Base-by-base conservation (phyloP, 2,329 filamentous ascomycete species). In the Zymoseptoria crescenta region DNA sequence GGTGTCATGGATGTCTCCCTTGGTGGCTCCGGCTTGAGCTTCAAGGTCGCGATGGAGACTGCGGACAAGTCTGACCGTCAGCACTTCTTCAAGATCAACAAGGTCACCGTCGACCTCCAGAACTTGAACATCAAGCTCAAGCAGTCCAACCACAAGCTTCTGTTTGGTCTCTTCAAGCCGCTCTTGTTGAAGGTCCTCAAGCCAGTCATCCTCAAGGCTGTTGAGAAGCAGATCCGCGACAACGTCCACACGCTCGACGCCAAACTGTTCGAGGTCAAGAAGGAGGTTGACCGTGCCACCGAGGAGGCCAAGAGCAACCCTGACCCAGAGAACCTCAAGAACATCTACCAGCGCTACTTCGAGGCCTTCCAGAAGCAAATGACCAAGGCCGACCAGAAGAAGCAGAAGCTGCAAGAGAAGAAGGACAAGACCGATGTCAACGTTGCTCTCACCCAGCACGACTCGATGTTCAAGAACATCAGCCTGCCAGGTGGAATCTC, bases 41-140 rank as follows among this genome's bases (percentile, higher is more conserved):
- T 97, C 83, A 92, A 91, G 75, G 85, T 97, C 71, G 89, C 91
- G 72, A 82, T 96, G 67, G 89, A 92, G 58, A 92, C 87, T 52
- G 87, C 90, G 2, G 86, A 93, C 56, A 83, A 87, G 72, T 81
- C 79, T 20, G 91, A 96, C 69, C 79, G 80, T 28, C 84, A 89
- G 68, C 86, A 94, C 74, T 94, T 96, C 77, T 93, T 97, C 83
- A 96, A 96, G 83, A 83, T 97, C 61, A 91, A 96, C 71, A 92
- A 88, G 74, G 88, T 72, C 56, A 64, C 57, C 27, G 69, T 72
- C 55, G 70, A 72, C 59, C 66, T 72, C 62, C 68, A 71, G 67
- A 70, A 72, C 65, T 60, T 72, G 63, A 68, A 70, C 64, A 86
- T 99, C 77, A 96, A 96, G 79, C 75, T 99, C 65, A 91, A 92